Percentiles rank a stretch among this genome's conserved stretches.
Evolutionary conservation across 495 filamentous ascomycete genomes (phyloP).

Genomic region (Neurospora hispaniola): DNA sequence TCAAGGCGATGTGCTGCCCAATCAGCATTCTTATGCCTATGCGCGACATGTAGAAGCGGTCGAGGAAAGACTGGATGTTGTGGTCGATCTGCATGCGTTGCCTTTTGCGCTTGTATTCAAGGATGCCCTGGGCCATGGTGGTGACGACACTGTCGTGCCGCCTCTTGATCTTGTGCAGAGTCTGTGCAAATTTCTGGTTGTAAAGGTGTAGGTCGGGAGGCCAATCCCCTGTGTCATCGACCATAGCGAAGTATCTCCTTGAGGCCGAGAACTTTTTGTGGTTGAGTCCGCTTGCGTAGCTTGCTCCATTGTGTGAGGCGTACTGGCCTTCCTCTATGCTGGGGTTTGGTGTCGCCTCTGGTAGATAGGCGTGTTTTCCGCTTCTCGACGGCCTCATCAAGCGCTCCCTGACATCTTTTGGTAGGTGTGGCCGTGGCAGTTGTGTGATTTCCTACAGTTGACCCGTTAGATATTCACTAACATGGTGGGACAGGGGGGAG

Average conservation of each 20-base stretch:
- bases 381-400: constrained; percentile 62
- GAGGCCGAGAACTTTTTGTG: constrained; percentile 39
- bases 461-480: constrained; percentile 12
- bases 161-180: constrained; percentile 84
- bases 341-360: constrained; percentile 78
- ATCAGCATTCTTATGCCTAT: constrained; percentile 99
- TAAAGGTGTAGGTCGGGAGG: constrained; percentile 91
- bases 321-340: constrained; percentile 84
- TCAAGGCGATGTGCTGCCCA: constrained; percentile 93
- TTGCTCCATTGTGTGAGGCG: constrained; percentile 51
- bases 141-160: constrained; percentile 96
- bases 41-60: constrained; percentile 99
- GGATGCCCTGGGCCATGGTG: constrained; percentile 86
- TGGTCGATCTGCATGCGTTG: constrained; percentile 98
- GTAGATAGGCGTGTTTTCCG: constrained; percentile 52
- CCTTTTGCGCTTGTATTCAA: constrained; percentile 92
- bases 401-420: constrained; percentile 64
- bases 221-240: constrained; percentile 83
- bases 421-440: constrained; percentile 65
- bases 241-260: constrained; percentile 81
- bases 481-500: constrained; percentile 1
- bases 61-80: constrained; percentile 91
- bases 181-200: constrained; percentile 79
- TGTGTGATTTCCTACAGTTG: constrained; percentile 72
- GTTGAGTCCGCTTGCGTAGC: constrained; percentile 16